A percentile compares a stretch with the other conserved stretches of the same genome.
phyloP scores from a whole-genome alignment of 2,329 filamentous ascomycete species.

The Atkinsonella hypoxylon region DNA sequence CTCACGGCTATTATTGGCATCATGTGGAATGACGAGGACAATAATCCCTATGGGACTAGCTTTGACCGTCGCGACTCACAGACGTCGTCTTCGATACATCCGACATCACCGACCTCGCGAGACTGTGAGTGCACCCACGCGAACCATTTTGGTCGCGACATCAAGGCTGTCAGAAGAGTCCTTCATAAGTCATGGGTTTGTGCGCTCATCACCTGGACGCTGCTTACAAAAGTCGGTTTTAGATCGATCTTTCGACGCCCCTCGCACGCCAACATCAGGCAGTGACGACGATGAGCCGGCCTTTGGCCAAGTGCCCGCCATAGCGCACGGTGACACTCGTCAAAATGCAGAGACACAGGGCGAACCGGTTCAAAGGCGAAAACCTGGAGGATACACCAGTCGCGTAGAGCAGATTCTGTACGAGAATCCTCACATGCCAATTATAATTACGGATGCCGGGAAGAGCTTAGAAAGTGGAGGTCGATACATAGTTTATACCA shows the following conservation, averaged over 20 bases:
- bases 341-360: slow-evolving; percentile 32
- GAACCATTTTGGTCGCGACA: neutral
- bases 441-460: slow-evolving; percentile 86
- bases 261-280: slow-evolving; percentile 59
- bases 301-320: slow-evolving; percentile 16
- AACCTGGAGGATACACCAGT: slow-evolving; percentile 84
- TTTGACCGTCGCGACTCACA: slow-evolving; percentile 81
- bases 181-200: neutral
- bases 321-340: slow-evolving; percentile 26
- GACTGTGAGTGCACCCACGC: slow-evolving; percentile 37
- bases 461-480: slow-evolving; percentile 90
- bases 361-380: slow-evolving; percentile 43
- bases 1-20: slow-evolving; percentile 6
- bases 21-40: slow-evolving; percentile 99
- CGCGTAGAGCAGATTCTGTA: slow-evolving; percentile 96
- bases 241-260: slow-evolving; percentile 43
- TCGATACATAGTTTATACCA: slow-evolving; percentile 94
- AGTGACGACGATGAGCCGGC: slow-evolving; percentile 51
- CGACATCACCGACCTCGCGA: slow-evolving; percentile 46
- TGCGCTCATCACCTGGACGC: neutral
- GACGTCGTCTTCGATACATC: slow-evolving; percentile 53
- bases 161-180: neutral
- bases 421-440: slow-evolving; percentile 81
- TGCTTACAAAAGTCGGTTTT: neutral
- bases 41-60: slow-evolving; percentile 87